These are phyloP conservation scores for Colletotrichum cordylinicola DNA, from an alignment of 2,329 filamentous ascomycete species.

Conservation along the genomic window DNA sequence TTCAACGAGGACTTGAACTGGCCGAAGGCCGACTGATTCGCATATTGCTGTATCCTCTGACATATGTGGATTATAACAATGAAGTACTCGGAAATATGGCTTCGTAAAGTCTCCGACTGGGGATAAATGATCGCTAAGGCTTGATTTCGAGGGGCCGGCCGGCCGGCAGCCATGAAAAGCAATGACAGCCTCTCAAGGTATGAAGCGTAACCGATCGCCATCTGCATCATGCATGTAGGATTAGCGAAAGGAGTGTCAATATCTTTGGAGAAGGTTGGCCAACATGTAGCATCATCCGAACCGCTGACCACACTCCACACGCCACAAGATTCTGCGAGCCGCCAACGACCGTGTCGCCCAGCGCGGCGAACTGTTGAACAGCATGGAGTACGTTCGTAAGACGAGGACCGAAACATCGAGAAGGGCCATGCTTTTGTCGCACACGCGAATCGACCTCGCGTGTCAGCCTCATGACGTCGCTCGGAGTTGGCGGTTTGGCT, in stretches of 20 bases:
- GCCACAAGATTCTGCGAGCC: conserved; percentile 50
- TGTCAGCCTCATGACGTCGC: conserved; percentile 46
- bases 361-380: conserved; percentile 46
- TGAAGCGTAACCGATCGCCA: neutral
- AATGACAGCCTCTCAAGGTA: neutral
- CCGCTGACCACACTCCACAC: conserved; percentile 48
- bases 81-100: too few species aligned
- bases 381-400: conserved; percentile 43
- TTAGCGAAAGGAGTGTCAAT: too few species aligned
- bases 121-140: accelerated
- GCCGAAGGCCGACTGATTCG: accelerated
- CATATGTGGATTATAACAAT: neutral
- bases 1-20: accelerated
- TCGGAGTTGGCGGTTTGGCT: conserved; percentile 29
- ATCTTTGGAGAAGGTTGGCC: too few species aligned
- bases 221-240: too few species aligned
- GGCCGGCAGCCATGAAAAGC: neutral
- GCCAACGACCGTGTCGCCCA: conserved; percentile 40
- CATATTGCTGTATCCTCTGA: neutral
- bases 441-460: conserved; percentile 37
- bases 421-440: conserved; percentile 18
- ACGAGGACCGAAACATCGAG: conserved; percentile 42
- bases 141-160: neutral
- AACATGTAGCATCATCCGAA: conserved; percentile 43
- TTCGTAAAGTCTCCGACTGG: accelerated